Percentiles rank a stretch among this genome's conserved stretches.
phyloP scores from a whole-genome alignment of 257 asterid genomes.

The Nyctanthes arbortristis region DNA sequence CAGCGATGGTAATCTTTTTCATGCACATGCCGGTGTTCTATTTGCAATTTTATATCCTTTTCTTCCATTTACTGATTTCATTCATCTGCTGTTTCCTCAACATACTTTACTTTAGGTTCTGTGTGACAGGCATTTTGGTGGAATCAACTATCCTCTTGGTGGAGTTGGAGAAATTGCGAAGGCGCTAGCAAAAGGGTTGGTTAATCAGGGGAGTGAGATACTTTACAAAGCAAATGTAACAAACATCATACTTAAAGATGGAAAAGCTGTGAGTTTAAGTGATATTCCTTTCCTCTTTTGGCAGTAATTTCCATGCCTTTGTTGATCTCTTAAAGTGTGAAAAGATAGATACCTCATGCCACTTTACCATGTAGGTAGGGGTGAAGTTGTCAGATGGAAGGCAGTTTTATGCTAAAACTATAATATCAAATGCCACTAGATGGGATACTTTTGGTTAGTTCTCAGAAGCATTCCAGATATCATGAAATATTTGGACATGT shows the following conservation, averaged over 20 bases:
- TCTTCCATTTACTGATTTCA: conserved; percentile 1
- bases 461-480: conserved; percentile 16
- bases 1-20: conserved; percentile 95
- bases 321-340: conserved; percentile 19
- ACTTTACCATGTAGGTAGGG: conserved; percentile 64
- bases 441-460: conserved; percentile 98
- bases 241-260: conserved; percentile 60
- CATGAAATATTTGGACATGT: conserved; percentile 9
- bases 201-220: conserved; percentile 70
- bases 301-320: background rate
- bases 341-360: conserved; percentile 15
- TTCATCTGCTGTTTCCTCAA: conserved; percentile 13
- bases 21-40: too few relatives aligned
- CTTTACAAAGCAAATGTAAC: conserved; percentile 84
- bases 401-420: conserved; percentile 77
- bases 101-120: conserved; percentile 58
- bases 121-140: conserved; percentile 99
- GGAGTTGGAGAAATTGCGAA: conserved; percentile 97
- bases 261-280: conserved; percentile 75
- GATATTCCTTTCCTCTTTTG: conserved; percentile 14
- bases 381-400: conserved; percentile 91
- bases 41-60: conserved; percentile 17
- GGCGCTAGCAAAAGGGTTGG: conserved; percentile 83
- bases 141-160: conserved; percentile 97
- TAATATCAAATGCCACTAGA: conserved; percentile 95